Evolutionary conservation across 441 rosid genomes (phyloP), one percentile per base, ranked within the genome.

Genomic region (Bruguiera hainesii): DNA sequence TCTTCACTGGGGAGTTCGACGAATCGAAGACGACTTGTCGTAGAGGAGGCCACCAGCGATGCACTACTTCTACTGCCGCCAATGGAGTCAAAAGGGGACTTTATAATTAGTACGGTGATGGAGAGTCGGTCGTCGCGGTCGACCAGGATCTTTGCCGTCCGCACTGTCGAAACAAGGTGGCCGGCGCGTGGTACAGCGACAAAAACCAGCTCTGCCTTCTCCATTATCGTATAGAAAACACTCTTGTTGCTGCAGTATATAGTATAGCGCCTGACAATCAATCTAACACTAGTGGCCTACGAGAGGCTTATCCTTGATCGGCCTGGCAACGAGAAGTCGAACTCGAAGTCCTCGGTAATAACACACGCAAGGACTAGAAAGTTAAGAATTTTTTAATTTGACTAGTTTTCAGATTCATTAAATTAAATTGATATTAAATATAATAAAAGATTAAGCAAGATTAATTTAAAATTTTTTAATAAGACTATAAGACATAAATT

Each of bases 151-250:
- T 52, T 52, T 8, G 56, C 56, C 56, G 78, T 13, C 75, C 85
- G 85, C 21, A 79, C 66, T 1, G 65, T 7, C 6, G 92, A 78
- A 18, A 59, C 61, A 37, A 87, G 76, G 58, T 89, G 93, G 74
- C 93, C 96, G 4, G 67, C 76, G n/a, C 73, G 80, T 1, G 83
- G 83, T 7, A 52, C 11, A 1, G 93, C 90, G 63, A 87, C 61
- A 63, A 89, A 76, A 9, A 85, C 71, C 0, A 89, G 82, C 71
- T 85, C 83, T 9, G 75, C 51, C 55, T 79, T 75, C 78, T 70
- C 74, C 75, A 63, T 48, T 55, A 0, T 20, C 26, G 0, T 3
- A 2, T 11, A 42, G 5, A 13, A 13, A 42, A 42, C 48, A 42
- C 18, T 18, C 10, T 31, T 31, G 33, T 31, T 5, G 0, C 33